Evolutionary conservation across 306 rosid species (phyloP).

Genomic region (Argentina anserina): DNA sequence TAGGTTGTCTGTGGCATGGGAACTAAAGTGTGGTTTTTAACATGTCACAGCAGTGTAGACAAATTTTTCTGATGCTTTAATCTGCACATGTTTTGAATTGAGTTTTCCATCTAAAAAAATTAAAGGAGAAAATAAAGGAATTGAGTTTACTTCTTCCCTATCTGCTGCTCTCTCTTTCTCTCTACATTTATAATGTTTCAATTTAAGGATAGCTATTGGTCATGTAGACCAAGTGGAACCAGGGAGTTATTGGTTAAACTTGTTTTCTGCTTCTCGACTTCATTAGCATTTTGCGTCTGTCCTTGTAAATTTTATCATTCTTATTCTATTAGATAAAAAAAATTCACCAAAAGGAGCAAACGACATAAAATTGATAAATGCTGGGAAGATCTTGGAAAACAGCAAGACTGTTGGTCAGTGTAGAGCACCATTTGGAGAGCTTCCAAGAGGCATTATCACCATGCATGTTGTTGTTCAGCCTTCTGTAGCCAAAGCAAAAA

Average conservation of each 20-base stretch:
- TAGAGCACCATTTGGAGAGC: constrained; percentile 77
- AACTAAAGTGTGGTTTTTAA: background rate
- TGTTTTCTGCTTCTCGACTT: background rate
- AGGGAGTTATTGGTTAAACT: background rate
- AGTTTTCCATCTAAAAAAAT: no score
- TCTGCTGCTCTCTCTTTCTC: background rate
- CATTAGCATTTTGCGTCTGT: background rate
- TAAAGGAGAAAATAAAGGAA: no score
- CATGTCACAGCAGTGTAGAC: background rate
- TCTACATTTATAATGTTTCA: background rate
- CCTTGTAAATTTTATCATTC: constrained; percentile 16
- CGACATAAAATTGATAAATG: constrained; percentile 79
- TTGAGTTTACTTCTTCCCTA: background rate
- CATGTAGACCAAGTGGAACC: background rate
- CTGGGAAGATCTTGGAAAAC: constrained; percentile 89
- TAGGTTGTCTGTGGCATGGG: background rate
- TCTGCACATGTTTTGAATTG: background rate
- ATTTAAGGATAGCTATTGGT: background rate
- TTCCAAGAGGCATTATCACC: constrained; percentile 69
- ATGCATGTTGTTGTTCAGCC: constrained; percentile 97
- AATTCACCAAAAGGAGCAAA: constrained; percentile 72
- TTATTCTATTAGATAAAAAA: constrained; percentile 55
- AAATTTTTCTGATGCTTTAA: background rate
- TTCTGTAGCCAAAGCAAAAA: constrained; percentile 67
- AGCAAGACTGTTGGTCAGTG: constrained; percentile 88